Base-by-base conservation (phyloP, 148 eudicot genomes). In the Simmondsia chinensis region DNA sequence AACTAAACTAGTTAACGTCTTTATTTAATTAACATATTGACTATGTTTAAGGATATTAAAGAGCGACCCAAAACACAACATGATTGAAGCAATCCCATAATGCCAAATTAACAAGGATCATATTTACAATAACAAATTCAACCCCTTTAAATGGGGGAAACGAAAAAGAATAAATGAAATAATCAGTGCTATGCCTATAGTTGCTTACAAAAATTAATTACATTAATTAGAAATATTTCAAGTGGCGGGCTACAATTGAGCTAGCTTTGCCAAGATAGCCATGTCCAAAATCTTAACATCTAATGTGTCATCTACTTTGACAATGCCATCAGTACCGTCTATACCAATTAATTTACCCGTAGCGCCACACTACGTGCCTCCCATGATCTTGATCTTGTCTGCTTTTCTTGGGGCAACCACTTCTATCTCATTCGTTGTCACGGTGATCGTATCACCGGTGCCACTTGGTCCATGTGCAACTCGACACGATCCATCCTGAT, bases 201-300 rank as follows among this genome's bases (percentile, higher is more conserved):
- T n/a, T n/a, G n/a, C n/a, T n/a, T n/a, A n/a, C n/a, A 35, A 63
- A 63, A 54, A 57, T 44, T 56, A n/a, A n/a, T 48, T 63, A 63
- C 62, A 63, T 20, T 50, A 42, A 20, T 33, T 29, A 39, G 15
- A 26, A 46, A 12, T 14, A 29, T n/a, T 20, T 20, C 7, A 10
- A 23, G 18, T 5, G 13, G 30, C 28, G 28, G 26, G 35, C 27
- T 68, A 66, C 11, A 56, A 30, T 46, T 67, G 72, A 10, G 80
- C 87, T 31, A 79, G 59, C 62, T 80, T 86, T 15, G 96, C 99
- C 38, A 93, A 50, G 25, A 75, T 63, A 46, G 62, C 77, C 89
- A 93, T 72, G 58, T 93, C 96, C 54, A 93, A 73, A 43, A 93
- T 93, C 53, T 93, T 93, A 14, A 93, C 99, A 57, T 86, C 99